Base-by-base conservation (phyloP, 805 yeast species). In the Saccharomycopsis sp. region DNA sequence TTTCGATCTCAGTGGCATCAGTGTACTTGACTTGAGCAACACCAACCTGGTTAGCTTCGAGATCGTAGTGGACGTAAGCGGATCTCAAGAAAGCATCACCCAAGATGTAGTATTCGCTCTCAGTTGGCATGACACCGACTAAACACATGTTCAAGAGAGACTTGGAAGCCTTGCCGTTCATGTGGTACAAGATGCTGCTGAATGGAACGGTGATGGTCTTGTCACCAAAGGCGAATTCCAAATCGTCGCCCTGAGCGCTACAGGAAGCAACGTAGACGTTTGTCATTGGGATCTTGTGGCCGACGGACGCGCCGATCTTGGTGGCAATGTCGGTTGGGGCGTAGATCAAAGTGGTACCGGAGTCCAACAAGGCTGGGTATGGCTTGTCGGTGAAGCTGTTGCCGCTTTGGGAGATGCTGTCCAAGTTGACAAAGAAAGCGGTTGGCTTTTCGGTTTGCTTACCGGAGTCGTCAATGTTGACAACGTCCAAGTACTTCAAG, bases 161-260 rank as follows among this genome's bases (percentile, higher is more conserved):
- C 16, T 22, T 35, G 17, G 38, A 35, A 2, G 26, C n/a, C 6
- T 22, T 22, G 18, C 31, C 38, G 12, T 23, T 23, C 6, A 16
- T 12, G n/a, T 35, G 30, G 18, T 25, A 44, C 30, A 64, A 48
- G 43, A 62, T 57, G 49, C 59, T 54, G 4, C 48, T 32, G 25
- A 73, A 54, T 27, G 84, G 80, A 6, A 71, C 74, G 12, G 62
- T 55, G 44, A 80, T 71, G 8, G 57, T 52, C n/a, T 64, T 54
- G 5, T 84, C 86, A 46, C 75, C 74, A 58, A 81, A 77, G 49
- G 69, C 61, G 50, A 74, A 75, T 30, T 61, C 60, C 5, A 75
- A 46, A 48, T 55, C 50, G 2, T 59, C 59, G 40, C 58, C 50
- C 36, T 57, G 53, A 4, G 55, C 52, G 46, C 55, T 50, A 56